Percentiles rank a stretch among this genome's conserved stretches.
phyloP scores from a whole-genome alignment of 176 grass and related monocot species.

The Luzula sylvatica region DNA sequence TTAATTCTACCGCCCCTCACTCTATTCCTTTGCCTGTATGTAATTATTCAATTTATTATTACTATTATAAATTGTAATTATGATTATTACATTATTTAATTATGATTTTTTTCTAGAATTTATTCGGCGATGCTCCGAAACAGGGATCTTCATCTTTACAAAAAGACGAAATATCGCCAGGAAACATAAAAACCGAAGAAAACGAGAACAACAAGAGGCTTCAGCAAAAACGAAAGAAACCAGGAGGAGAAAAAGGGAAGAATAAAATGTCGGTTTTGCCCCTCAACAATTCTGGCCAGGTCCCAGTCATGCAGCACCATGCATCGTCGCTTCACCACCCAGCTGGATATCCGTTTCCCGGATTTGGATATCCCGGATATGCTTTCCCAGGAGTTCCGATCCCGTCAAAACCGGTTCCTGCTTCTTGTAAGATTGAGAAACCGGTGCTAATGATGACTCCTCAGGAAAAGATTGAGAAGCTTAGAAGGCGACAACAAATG shows the following conservation, averaged over 20 bases:
- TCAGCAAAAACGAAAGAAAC: constrained; percentile 13
- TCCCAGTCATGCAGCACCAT: constrained; percentile 18
- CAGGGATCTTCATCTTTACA: constrained; percentile 39
- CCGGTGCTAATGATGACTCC: constrained; percentile 30
- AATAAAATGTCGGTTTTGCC: not conserved
- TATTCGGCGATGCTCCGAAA: constrained; percentile 41
- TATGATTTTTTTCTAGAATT: constrained; percentile 26
- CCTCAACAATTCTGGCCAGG: not conserved
- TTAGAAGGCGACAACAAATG: constrained; percentile 44
- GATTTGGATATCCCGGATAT: constrained; percentile 30
- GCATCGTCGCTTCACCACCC: constrained; percentile 10
- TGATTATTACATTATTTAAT: not conserved
- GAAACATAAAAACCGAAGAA: constrained; percentile 39
- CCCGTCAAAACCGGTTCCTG: constrained; percentile 21
- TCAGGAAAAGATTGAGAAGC: constrained; percentile 54
- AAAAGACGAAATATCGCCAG: constrained; percentile 33
- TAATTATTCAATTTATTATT: constrained; percentile 17
- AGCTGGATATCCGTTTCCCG: constrained; percentile 28
- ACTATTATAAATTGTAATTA: constrained; percentile 7
- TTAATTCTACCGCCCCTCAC: constrained; percentile 45
- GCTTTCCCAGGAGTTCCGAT: constrained; percentile 26
- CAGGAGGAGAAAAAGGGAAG: constrained; percentile 28
- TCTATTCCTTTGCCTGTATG: constrained; percentile 53
- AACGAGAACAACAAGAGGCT: constrained; percentile 17
- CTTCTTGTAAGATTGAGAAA: constrained; percentile 20